Percentiles rank a stretch among this genome's conserved stretches.
phyloP scores from a whole-genome alignment of 23 red algal genomes.

The Gracilaria vermiculophylla region DNA sequence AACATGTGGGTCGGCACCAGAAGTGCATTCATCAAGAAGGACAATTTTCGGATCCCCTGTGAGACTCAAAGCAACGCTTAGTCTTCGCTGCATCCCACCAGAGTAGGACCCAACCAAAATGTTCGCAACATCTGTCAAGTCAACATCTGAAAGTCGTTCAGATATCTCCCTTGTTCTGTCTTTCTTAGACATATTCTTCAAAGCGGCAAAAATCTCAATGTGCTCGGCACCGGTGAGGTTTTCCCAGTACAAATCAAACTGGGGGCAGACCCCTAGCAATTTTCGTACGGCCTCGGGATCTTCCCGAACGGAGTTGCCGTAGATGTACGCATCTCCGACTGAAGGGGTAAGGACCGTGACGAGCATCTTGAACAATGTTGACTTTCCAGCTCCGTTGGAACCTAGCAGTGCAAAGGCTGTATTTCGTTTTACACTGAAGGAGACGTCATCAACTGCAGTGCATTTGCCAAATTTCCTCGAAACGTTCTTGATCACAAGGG shows the following conservation, averaged over 20 bases:
- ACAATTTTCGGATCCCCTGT: conserved; percentile 92
- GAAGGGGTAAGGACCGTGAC: conserved; percentile 58
- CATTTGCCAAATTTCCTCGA: conserved; percentile 66
- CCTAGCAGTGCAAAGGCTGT: conserved; percentile 82
- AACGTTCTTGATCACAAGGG: conserved; percentile 81
- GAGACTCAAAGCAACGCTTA: conserved; percentile 84
- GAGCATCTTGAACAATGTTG: conserved; percentile 90
- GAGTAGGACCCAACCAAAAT: conserved; percentile 70
- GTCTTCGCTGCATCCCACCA: conserved; percentile 90
- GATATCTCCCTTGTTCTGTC: conserved; percentile 63
- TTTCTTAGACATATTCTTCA: conserved; percentile 70
- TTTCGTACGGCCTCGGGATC: conserved; percentile 66
- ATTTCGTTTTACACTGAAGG: conserved; percentile 67
- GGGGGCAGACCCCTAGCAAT: conserved; percentile 89
- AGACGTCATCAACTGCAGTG: conserved; percentile 81
- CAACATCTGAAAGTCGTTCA: conserved; percentile 78
- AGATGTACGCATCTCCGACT: conserved; percentile 78
- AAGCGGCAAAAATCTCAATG: conserved; percentile 84
- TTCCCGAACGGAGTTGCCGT: conserved; percentile 62
- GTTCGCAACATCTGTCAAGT: conserved; percentile 51
- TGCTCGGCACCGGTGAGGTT: conserved; percentile 87
- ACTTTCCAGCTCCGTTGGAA: conserved; percentile 87
- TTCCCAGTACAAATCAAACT: conserved; percentile 86
- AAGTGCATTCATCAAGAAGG: conserved; percentile 88
- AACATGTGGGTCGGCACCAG: conserved; percentile 80